These are phyloP conservation scores for Yamadazyma blattariae DNA, from an alignment of 1,139 yeast species.

Conservation along the genomic window DNA sequence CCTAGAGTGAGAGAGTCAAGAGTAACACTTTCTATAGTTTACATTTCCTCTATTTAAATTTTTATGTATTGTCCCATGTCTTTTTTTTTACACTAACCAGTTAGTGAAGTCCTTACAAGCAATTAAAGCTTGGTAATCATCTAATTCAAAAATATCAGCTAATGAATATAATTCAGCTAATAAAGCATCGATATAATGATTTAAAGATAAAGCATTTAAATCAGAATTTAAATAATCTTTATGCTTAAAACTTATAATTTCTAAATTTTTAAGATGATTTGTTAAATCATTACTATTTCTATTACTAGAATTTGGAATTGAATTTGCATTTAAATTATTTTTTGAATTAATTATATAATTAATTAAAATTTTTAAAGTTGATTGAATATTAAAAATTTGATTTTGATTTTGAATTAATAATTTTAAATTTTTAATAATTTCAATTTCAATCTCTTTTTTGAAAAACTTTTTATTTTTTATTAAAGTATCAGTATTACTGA, in stretches of 20 bases:
- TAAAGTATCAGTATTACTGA: neutral
- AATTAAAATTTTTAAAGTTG: conserved; percentile 6
- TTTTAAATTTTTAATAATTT: conserved; percentile 11
- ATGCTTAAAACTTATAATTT: conserved; percentile 3
- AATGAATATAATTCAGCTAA: conserved; percentile 6
- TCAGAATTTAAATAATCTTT: neutral
- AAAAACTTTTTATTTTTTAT: conserved; percentile 5
- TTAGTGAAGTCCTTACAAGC: conserved; percentile 16
- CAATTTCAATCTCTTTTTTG: conserved; percentile 13
- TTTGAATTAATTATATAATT: conserved; percentile 3
- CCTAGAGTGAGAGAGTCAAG: too few relatives aligned
- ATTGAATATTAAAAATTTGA: conserved; percentile 6
- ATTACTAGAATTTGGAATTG: too few relatives aligned
- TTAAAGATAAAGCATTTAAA: neutral
- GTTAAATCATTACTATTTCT: neutral
- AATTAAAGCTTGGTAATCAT: conserved; percentile 9
- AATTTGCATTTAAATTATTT: neutral
- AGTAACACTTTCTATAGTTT: too few relatives aligned
- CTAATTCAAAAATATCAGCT: conserved; percentile 2
- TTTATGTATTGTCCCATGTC: too few relatives aligned
- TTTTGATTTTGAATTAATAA: conserved; percentile 1
- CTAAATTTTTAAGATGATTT: neutral
- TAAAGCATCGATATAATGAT: conserved; percentile 10
- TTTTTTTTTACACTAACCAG: conserved; percentile 13
- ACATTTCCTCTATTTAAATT: too few relatives aligned